Evolutionary conservation across 2,329 filamentous ascomycete species (phyloP).

Genomic region (Aureobasidium uvarum): DNA sequence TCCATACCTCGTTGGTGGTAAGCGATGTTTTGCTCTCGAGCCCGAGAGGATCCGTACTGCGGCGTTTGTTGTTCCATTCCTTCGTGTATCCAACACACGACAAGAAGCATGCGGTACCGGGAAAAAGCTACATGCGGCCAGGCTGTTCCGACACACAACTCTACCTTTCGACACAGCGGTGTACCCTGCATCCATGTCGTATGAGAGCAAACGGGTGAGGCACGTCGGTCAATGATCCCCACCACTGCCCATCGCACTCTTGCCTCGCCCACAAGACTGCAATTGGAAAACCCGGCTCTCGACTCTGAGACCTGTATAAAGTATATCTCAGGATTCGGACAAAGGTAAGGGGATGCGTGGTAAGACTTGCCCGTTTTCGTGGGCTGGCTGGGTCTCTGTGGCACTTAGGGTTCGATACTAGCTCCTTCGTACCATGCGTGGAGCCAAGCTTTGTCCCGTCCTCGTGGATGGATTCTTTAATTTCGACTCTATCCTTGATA

Average conservation of each 20-base stretch:
- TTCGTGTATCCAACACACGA: slow-evolving; percentile 4
- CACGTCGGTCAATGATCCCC: not conserved
- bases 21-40: not conserved
- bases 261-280: no score
- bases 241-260: not conserved
- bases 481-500: slow-evolving; percentile 13
- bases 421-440: not conserved
- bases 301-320: not conserved
- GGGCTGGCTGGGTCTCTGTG: not conserved
- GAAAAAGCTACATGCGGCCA: not conserved
- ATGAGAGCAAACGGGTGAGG: not conserved
- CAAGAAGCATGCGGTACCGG: not conserved
- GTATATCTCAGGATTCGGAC: not conserved
- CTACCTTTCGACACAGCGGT: not conserved
- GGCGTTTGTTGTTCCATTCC: not conserved
- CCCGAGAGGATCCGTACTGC: not conserved
- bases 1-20: not conserved
- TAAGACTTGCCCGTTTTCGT: slow-evolving; percentile 16
- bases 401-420: slow-evolving; percentile 7
- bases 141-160: not conserved
- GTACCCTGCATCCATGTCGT: not conserved
- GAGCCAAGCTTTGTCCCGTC: slow-evolving; percentile 16
- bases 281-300: not conserved
- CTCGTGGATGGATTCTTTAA: slow-evolving; percentile 8
- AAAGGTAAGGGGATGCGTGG: not conserved